These are phyloP conservation scores for Neurospora intermedia DNA, from an alignment of 495 filamentous ascomycete species.

Conservation along the genomic window DNA sequence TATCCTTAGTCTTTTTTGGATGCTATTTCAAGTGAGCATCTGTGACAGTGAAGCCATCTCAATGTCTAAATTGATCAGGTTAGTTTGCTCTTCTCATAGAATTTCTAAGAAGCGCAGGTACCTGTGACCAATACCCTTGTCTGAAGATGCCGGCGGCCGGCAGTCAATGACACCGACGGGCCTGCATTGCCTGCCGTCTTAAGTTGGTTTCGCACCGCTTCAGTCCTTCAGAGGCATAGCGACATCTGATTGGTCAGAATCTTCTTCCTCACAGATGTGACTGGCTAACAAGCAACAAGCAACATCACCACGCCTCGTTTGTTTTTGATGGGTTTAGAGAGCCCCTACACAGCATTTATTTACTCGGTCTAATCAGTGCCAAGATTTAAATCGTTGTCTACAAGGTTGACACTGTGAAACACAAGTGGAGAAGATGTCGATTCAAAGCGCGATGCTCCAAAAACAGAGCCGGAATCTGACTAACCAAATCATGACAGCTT, in stretches of 20 bases:
- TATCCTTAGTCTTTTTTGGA: not conserved
- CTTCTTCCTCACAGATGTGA: not conserved
- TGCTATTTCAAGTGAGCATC: not conserved
- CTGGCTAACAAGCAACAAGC: not conserved
- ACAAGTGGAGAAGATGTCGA: too few relatives aligned
- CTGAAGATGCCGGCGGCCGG: not conserved
- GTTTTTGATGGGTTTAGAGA: not conserved
- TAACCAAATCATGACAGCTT: not conserved
- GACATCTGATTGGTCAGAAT: not conserved
- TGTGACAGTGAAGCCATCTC: not conserved
- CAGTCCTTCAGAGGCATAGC: not conserved
- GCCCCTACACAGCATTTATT: not conserved
- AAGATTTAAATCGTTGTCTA: not conserved
- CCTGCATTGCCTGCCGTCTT: not conserved
- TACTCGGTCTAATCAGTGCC: not conserved
- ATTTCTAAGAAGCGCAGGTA: not conserved
- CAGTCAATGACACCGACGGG: not conserved
- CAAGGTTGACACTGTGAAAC: too few relatives aligned
- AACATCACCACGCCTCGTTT: not conserved
- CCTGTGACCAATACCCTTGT: not conserved
- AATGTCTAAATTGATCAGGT: not conserved
- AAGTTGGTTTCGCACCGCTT: not conserved
- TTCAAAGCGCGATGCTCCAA: too few relatives aligned
- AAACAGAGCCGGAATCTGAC: not conserved
- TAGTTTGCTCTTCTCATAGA: not conserved